Conservation (phyloP, 495 filamentous ascomycete genomes). For the Cercophora sp. region DNA sequence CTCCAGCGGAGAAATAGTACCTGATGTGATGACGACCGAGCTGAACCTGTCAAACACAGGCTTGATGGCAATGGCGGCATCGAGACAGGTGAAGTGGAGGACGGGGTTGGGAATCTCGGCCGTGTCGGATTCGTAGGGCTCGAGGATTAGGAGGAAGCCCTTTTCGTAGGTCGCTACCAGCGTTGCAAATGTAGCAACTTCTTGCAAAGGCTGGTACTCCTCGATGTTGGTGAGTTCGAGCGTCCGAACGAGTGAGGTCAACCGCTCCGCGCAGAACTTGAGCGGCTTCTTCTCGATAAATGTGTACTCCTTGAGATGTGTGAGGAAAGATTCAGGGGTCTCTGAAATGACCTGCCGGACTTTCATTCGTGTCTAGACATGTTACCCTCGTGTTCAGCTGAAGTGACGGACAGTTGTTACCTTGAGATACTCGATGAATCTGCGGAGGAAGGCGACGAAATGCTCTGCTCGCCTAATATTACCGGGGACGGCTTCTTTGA, state of each 20-base stretch:
- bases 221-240: constrained; percentile 97
- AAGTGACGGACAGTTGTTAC: constrained; percentile 21
- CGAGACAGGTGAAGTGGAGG: constrained; percentile 92
- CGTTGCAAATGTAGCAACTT: constrained; percentile 98
- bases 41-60: constrained; percentile 96
- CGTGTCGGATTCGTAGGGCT: constrained; percentile 93
- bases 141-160: constrained; percentile 91
- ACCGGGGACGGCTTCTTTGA: constrained; percentile 92
- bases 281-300: constrained; percentile 97
- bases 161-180: constrained; percentile 96
- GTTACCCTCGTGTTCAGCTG: background rate
- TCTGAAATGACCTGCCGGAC: constrained; percentile 95
- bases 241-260: constrained; percentile 92
- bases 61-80: constrained; percentile 97
- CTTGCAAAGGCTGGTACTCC: constrained; percentile 94
- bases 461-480: constrained; percentile 97
- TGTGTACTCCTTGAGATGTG: constrained; percentile 89
- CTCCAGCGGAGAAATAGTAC: constrained; percentile 92
- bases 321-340: constrained; percentile 89
- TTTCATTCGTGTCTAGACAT: constrained; percentile 81
- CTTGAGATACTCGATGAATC: constrained; percentile 97
- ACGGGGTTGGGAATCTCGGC: constrained; percentile 95
- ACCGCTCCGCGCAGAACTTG: constrained; percentile 89
- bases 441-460: constrained; percentile 89
- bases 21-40: constrained; percentile 97